Percentiles rank a stretch among this genome's conserved stretches.
phyloP scores from a whole-genome alignment of 176 grass and related monocot species.

The Carex scoparia region DNA sequence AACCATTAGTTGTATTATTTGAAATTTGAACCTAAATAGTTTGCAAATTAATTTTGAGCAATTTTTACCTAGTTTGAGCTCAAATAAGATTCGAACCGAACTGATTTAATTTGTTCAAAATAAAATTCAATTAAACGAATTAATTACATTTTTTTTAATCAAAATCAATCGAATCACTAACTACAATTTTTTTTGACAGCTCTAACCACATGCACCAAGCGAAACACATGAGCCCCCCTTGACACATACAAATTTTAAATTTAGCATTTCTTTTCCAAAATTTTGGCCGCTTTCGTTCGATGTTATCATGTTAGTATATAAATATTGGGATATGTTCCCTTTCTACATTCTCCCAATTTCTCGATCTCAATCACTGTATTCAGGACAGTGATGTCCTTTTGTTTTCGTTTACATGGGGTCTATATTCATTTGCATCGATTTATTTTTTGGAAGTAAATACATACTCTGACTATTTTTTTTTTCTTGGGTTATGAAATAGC shows the following conservation, averaged over 20 bases:
- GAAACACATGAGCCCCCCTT: not conserved
- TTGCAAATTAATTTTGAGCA: no score
- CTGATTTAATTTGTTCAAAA: no score
- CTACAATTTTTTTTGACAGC: no score
- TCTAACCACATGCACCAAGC: not conserved
- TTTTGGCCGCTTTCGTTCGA: not conserved
- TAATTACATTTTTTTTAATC: no score
- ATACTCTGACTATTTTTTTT: not conserved
- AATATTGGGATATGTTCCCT: not conserved
- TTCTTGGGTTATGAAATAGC: not conserved
- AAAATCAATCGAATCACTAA: no score
- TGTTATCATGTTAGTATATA: not conserved
- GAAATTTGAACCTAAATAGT: no score
- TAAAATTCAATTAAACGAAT: no score
- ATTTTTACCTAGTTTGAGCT: no score
- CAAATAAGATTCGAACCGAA: no score
- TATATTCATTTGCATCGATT: not conserved
- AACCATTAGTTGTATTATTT: no score
- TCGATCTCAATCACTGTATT: not conserved
- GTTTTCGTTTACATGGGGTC: not conserved
- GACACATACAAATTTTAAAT: not conserved
- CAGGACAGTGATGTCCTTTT: not conserved
- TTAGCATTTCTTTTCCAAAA: not conserved
- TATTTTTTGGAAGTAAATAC: not conserved
- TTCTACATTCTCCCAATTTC: not conserved